Base-by-base conservation (phyloP, 805 yeast genomes). In the Candida sonorensis region DNA sequence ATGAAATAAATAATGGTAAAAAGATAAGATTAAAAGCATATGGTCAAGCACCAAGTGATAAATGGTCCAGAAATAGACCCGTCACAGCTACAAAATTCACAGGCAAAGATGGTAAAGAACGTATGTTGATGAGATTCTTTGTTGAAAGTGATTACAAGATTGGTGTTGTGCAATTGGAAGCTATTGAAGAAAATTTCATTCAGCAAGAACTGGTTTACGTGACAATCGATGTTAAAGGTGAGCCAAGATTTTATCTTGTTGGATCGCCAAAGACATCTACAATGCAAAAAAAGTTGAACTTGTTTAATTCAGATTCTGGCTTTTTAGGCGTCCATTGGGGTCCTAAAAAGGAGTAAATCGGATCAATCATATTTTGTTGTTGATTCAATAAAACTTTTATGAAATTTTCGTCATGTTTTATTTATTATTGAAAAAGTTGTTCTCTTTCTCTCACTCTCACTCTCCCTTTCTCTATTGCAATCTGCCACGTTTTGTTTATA, bases 51-150 rank as follows among this genome's bases (percentile, higher is more conserved):
- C 58, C 75, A 2, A 66, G 70, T 15, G 90, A 83, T 51, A 75
- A 75, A 47, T 85, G 95, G 90, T 81, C 86, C 7, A 74, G 95
- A 62, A 83, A 83, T 51, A 75, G 95, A 60, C 95, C 96, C 2
- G 74, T 84, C 25, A 75, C 77, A 30, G 75, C 92, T 10, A 71
- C 83, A 35, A 67, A 78, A 38, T 59, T 74, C 35, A 48, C 51
- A 0, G 94, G 81, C 32, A 70, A 74, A 39, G 79, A 80, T 37
- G 94, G 95, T 2, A 74, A 77, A 45, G 92, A 83, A 44, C 94
- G 82, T 45, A 66, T 83, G 46, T 65, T 77, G 37, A 81, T 88
- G 92, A 77, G 81, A 53, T 31, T 31, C 22, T 87, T 81, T 49
- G 90, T 88, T 26, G 88, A 84, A 53, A 77, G 94, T 26, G 70